phyloP scores from a whole-genome alignment of 2,329 filamentous ascomycete genomes.

The Aureobasidium subglaciale region DNA sequence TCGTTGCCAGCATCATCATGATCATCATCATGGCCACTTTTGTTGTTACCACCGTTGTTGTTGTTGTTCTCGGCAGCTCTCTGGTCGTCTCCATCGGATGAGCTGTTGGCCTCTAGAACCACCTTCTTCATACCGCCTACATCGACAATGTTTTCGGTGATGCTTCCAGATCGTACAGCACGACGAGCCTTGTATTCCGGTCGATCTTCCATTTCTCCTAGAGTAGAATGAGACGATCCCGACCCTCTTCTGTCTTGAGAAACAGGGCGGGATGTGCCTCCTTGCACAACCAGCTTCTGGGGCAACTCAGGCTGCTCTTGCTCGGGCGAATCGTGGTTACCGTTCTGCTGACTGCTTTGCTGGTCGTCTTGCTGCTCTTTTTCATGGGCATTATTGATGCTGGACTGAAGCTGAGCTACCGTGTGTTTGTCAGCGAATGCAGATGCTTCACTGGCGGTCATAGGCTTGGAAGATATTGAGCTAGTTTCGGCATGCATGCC shows the following conservation, averaged over 20 bases:
- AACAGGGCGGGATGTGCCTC: conserved; percentile 13
- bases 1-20: conserved; percentile 14
- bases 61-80: conserved; percentile 26
- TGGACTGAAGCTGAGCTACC: neutral
- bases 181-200: conserved; percentile 22
- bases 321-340: conserved; percentile 1
- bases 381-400: neutral
- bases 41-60: conserved; percentile 18
- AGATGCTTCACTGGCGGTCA: conserved; percentile 17
- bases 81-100: conserved; percentile 39
- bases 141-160: conserved; percentile 72
- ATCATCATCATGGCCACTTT: conserved; percentile 5
- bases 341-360: neutral
- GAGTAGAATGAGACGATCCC: conserved; percentile 12
- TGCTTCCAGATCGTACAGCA: conserved; percentile 61
- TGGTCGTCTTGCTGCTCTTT: neutral
- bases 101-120: conserved; percentile 62
- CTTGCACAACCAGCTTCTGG: conserved; percentile 13
- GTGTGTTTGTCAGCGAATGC: conserved; percentile 16
- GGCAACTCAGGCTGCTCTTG: conserved; percentile 15
- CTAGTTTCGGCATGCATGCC: neutral
- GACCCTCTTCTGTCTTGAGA: conserved; percentile 14
- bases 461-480: conserved; percentile 5
- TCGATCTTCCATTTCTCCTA: conserved; percentile 23
- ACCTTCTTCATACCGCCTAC: conserved; percentile 68